A percentile compares a stretch with the other conserved stretches of the same genome.
phyloP scores from a whole-genome alignment of 352 stramenopile genomes.

The Blastocystis hominis region DNA sequence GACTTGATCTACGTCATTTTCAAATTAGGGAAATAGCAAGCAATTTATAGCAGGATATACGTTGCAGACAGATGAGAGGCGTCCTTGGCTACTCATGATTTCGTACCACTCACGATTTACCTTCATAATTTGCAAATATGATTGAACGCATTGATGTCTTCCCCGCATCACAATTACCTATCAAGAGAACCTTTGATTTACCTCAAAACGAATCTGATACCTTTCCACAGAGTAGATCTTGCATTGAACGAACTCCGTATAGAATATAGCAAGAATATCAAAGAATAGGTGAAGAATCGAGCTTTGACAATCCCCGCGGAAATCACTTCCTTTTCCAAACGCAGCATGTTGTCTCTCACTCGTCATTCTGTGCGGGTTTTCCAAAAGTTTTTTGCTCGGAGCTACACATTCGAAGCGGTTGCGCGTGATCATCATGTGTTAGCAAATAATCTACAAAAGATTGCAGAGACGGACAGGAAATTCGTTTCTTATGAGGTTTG shows the following conservation, averaged over 20 bases:
- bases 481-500: conserved; percentile 16
- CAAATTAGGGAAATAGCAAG: not conserved
- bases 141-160: conserved; percentile 99
- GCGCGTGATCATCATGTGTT: not conserved
- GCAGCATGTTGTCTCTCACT: not conserved
- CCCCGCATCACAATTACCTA: conserved; percentile 85
- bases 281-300: no score
- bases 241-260: not conserved
- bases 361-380: not conserved
- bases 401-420: not conserved
- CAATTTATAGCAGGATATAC: conserved; percentile 63
- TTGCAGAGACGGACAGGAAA: conserved; percentile 21
- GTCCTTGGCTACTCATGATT: conserved; percentile 72
- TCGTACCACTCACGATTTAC: conserved; percentile 60
- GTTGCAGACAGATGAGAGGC: conserved; percentile 91
- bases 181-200: conserved; percentile 76
- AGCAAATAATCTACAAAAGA: conserved; percentile 9
- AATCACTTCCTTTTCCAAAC: not conserved
- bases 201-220: not conserved
- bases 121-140: conserved; percentile 99
- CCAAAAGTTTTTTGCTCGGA: not conserved
- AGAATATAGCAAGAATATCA: no score
- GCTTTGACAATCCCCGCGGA: no score
- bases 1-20: conserved; percentile 80
- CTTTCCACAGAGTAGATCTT: not conserved